These are phyloP conservation scores for Fagopyrum esculentum DNA, from an alignment of 148 eudicot species.

Conservation along the genomic window DNA sequence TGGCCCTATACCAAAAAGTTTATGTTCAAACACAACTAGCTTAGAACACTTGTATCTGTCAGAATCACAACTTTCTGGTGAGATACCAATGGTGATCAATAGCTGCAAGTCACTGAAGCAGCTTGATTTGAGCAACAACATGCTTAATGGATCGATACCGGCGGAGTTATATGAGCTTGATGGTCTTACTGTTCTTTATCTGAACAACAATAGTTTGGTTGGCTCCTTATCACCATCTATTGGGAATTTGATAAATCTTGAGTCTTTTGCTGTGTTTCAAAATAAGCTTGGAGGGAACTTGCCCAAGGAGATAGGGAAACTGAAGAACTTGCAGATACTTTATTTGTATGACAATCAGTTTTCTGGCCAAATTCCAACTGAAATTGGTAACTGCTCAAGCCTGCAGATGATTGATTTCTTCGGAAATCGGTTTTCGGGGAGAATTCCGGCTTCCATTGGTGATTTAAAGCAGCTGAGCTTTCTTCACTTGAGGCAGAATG, in stretches of 20 bases:
- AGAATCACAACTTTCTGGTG: conserved; percentile 55
- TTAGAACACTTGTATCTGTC: conserved; percentile 51
- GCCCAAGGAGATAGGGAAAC: conserved; percentile 72
- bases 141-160: conserved; percentile 71
- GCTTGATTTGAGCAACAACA: conserved; percentile 88
- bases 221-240: conserved; percentile 58
- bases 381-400: conserved; percentile 90
- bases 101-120: conserved; percentile 44
- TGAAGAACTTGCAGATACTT: conserved; percentile 48
- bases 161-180: conserved; percentile 44
- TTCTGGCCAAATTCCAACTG: conserved; percentile 74
- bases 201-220: conserved; percentile 66
- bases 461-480: conserved; percentile 48
- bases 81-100: conserved; percentile 51
- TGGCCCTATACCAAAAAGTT: conserved; percentile 47
- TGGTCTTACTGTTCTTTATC: conserved; percentile 60
- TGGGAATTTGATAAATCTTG: conserved; percentile 59
- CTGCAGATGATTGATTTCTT: conserved; percentile 84
- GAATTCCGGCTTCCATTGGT: conserved; percentile 59
- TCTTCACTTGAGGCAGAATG: conserved; percentile 74
- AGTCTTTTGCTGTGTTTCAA: conserved; percentile 55
- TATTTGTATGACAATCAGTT: conserved; percentile 71
- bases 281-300: conserved; percentile 53
- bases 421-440: conserved; percentile 69
- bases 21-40: conserved; percentile 63